A percentile compares a stretch with the other conserved stretches of the same genome.
Evolutionary conservation across 2,329 filamentous ascomycete genomes (phyloP).

Genomic region (Claviceps capensis): DNA sequence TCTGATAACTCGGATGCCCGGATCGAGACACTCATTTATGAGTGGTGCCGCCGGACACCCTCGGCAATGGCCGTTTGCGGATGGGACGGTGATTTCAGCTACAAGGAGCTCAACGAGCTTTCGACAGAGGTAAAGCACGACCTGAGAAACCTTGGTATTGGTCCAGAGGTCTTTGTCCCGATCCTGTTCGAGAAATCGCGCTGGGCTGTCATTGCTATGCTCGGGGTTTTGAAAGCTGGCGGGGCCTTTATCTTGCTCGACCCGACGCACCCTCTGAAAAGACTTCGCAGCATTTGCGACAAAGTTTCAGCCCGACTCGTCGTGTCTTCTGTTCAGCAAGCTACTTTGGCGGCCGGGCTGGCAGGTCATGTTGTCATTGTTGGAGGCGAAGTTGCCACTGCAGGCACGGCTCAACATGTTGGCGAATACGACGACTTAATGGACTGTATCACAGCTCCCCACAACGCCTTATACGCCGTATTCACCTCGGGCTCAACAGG

Average conservation of each 20-base stretch:
- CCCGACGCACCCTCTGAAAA: background rate
- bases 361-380: background rate
- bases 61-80: conserved; percentile 2
- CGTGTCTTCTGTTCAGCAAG: background rate
- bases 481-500: background rate
- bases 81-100: conserved; percentile 27
- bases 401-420: background rate
- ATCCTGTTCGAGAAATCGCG: conserved; percentile 6
- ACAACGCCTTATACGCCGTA: background rate
- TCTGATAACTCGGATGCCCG: background rate
- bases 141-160: conserved; percentile 1
- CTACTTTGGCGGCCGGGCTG: background rate
- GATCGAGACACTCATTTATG: background rate
- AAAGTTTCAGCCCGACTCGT: background rate
- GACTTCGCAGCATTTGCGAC: background rate
- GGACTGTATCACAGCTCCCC: background rate
- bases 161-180: background rate
- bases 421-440: background rate
- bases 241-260: conserved; percentile 5
- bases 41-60: background rate
- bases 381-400: background rate
- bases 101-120: conserved; percentile 17
- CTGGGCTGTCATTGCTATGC: conserved; percentile 4
- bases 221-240: conserved; percentile 2
- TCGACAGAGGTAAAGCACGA: conserved; percentile 1